Conservation (phyloP, 768 basidiomycete genomes). For the Tulasnella sp. region DNA sequence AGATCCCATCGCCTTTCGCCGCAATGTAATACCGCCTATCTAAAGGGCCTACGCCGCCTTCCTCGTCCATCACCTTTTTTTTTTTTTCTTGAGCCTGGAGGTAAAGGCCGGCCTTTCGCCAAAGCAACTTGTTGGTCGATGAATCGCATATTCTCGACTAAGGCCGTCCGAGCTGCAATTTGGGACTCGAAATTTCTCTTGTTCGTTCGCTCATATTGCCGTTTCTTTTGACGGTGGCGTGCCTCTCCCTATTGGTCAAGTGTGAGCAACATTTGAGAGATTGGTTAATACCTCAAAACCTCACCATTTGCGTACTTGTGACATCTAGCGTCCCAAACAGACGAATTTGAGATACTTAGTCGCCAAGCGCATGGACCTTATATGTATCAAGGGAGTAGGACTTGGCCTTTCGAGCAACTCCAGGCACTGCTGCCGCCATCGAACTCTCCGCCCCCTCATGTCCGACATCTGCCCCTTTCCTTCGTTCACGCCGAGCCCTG, state of each 20-base stretch:
- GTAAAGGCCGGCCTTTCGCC: not conserved
- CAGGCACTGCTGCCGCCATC: too few relatives aligned
- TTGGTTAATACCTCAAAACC: too few relatives aligned
- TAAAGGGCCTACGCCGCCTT: too few relatives aligned
- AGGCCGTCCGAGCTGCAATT: not conserved
- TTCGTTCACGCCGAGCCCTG: too few relatives aligned
- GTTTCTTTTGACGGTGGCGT: not conserved
- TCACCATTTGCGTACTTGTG: not conserved
- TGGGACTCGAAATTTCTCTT: not conserved
- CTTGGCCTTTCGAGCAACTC: not conserved
- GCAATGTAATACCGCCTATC: too few relatives aligned
- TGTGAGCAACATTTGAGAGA: not conserved
- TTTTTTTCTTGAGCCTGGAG: not conserved
- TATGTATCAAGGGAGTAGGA: not conserved
- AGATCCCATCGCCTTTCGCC: too few relatives aligned
- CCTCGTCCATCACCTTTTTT: too few relatives aligned
- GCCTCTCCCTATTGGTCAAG: not conserved
- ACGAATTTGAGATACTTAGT: not conserved
- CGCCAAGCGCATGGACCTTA: constrained; percentile 27
- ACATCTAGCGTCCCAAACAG: not conserved
- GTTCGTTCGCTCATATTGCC: not conserved
- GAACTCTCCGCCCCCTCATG: too few relatives aligned
- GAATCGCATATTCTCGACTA: not conserved
- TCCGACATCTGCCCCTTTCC: too few relatives aligned
- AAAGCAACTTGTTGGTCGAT: not conserved